Evolutionary conservation across 2,329 filamentous ascomycete genomes (phyloP).

Genomic region (Colletotrichum cordylinicola): DNA sequence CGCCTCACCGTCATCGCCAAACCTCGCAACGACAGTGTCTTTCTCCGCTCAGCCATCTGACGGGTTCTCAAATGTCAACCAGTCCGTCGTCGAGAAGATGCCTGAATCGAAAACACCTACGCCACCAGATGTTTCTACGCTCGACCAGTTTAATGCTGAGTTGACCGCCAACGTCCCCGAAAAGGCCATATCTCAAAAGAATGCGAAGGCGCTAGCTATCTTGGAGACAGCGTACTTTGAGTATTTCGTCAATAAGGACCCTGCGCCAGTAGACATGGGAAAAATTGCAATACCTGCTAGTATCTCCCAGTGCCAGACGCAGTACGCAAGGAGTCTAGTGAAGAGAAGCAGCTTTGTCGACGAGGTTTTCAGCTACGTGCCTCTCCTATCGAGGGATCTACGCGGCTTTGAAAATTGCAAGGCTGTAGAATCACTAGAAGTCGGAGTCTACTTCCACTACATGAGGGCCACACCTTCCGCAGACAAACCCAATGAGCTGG

Average conservation of each 20-base stretch:
- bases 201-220: background rate
- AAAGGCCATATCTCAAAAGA: background rate
- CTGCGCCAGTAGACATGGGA: slow-evolving; percentile 4
- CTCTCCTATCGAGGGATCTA: background rate
- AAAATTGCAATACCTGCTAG: background rate
- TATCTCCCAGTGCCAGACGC: background rate
- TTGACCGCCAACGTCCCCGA: slow-evolving; percentile 1
- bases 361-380: background rate
- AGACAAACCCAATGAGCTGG: background rate
- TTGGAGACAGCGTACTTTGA: slow-evolving; percentile 18
- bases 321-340: background rate
- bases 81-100: background rate
- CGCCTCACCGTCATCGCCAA: background rate
- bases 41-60: slow-evolving; percentile 9
- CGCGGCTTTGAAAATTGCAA: slow-evolving; percentile 1
- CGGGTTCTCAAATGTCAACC: background rate
- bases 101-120: background rate
- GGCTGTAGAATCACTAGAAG: background rate
- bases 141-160: slow-evolving; percentile 2
- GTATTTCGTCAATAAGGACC: slow-evolving; percentile 8
- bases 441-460: slow-evolving; percentile 18
- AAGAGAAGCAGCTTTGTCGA: background rate
- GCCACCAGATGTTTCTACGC: background rate
- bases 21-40: background rate
- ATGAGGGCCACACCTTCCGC: background rate